Conservation (phyloP, 495 filamentous ascomycete genomes). For the Penicillium angulare region DNA sequence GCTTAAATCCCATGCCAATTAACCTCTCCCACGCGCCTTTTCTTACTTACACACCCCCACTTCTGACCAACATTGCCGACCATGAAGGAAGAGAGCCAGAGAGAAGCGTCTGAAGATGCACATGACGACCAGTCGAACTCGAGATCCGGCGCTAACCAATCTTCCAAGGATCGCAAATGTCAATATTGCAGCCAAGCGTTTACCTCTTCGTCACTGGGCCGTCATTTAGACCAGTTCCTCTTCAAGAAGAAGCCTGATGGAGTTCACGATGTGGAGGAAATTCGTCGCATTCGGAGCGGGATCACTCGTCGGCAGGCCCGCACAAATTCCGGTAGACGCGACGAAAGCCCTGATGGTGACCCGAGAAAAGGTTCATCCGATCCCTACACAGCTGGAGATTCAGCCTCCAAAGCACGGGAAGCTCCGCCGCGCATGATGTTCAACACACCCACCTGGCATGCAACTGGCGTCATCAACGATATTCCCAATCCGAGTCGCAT, state of each 20-base stretch:
- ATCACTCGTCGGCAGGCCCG: slow-evolving; percentile 81
- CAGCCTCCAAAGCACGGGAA: slow-evolving; percentile 31
- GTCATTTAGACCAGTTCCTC: slow-evolving; percentile 88
- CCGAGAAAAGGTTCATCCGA: slow-evolving; percentile 33
- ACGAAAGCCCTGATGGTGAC: slow-evolving; percentile 39
- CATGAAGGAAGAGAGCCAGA: slow-evolving; percentile 25
- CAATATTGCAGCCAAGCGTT: slow-evolving; percentile 83
- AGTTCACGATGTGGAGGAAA: slow-evolving; percentile 83
- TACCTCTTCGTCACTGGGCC: slow-evolving; percentile 88
- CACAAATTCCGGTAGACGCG: slow-evolving; percentile 56
- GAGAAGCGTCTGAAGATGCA: slow-evolving; percentile 51
- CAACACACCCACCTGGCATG: slow-evolving; percentile 70
- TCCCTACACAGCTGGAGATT: slow-evolving; percentile 19
- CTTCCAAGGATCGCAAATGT: slow-evolving; percentile 76
- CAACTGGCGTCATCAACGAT: slow-evolving; percentile 79
- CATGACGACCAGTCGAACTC: slow-evolving; percentile 37
- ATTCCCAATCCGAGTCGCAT: slow-evolving; percentile 50
- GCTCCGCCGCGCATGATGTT: slow-evolving; percentile 51
- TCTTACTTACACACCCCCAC: background rate
- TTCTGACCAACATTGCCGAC: background rate
- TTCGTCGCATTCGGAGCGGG: slow-evolving; percentile 71
- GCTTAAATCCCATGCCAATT: background rate
- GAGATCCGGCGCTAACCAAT: slow-evolving; percentile 35
- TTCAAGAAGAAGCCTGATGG: slow-evolving; percentile 88
- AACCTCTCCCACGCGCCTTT: too few species aligned